A percentile compares a stretch with the other conserved stretches of the same genome.
Conservation (phyloP, 1,139 yeast genomes). For the Candida anutae region DNA sequence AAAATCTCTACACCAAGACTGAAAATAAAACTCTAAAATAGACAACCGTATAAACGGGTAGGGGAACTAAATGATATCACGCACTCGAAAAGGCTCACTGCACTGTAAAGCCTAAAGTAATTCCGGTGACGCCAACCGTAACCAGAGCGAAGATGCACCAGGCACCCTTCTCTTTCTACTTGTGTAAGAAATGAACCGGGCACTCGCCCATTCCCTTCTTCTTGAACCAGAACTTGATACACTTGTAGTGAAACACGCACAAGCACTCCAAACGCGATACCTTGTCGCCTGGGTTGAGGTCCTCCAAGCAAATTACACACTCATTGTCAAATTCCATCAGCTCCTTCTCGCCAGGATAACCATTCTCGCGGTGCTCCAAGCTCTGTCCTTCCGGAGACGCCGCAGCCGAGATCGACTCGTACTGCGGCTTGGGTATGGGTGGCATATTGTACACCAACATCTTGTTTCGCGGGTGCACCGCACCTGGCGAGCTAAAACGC, state of each 20-base stretch:
- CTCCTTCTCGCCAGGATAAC: constrained; percentile 1
- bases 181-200: constrained; percentile 60
- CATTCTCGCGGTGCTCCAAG: too few species aligned
- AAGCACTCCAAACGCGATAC: constrained; percentile 91
- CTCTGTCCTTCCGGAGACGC: constrained; percentile 20
- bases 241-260: constrained; percentile 85
- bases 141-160: background rate
- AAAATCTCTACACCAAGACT: too few species aligned
- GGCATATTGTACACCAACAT: constrained; percentile 78
- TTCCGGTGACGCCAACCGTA: background rate
- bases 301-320: constrained; percentile 92
- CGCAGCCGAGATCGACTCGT: constrained; percentile 19
- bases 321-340: constrained; percentile 41
- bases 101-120: background rate
- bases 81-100: too few species aligned
- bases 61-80: too few species aligned
- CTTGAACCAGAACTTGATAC: constrained; percentile 86
- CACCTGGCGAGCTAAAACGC: constrained; percentile 25
- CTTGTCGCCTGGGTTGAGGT: constrained; percentile 73
- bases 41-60: too few species aligned
- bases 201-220: constrained; percentile 81
- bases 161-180: constrained; percentile 6
- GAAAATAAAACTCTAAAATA: too few species aligned
- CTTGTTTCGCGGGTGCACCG: constrained; percentile 48
- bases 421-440: constrained; percentile 43